Conservation (phyloP, 2,329 filamentous ascomycete species). For the Seiridium cupressi region DNA sequence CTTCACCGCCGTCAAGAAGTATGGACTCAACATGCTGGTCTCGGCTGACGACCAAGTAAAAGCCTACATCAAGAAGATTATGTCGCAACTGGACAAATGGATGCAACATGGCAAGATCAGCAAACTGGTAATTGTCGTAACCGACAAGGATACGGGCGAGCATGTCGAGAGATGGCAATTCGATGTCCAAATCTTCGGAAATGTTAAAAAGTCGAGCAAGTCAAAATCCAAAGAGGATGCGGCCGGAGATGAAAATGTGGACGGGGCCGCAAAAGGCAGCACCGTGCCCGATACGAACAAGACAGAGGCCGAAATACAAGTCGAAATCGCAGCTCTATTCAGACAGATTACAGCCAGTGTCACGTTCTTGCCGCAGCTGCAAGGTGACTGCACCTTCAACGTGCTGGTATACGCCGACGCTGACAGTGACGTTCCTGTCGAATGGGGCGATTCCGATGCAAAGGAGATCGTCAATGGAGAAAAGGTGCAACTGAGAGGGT, state of each 20-base stretch:
- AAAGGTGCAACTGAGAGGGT: constrained; percentile 91
- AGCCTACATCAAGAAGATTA: constrained; percentile 99
- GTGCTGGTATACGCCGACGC: constrained; percentile 97
- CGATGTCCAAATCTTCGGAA: constrained; percentile 56
- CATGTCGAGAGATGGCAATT: constrained; percentile 98
- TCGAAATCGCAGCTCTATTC: constrained; percentile 95
- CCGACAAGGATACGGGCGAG: constrained; percentile 94
- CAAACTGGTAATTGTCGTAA: constrained; percentile 94
- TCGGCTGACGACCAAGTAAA: constrained; percentile 97
- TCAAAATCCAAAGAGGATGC: constrained; percentile 54
- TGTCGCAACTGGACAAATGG: constrained; percentile 96
- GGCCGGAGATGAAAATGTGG: constrained; percentile 25
- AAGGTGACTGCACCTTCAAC: constrained; percentile 97
- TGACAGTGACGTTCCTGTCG: constrained; percentile 92
- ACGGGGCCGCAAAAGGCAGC: constrained; percentile 21
- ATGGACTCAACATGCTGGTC: constrained; percentile 98
- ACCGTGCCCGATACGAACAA: constrained; percentile 58
- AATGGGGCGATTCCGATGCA: constrained; percentile 98
- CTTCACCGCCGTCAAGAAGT: constrained; percentile 97
- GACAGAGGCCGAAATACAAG: constrained; percentile 89
- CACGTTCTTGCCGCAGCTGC: constrained; percentile 91
- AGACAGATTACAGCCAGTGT: constrained; percentile 97
- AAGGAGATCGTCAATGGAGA: constrained; percentile 95
- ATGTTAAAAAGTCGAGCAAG: constrained; percentile 26
- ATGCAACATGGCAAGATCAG: constrained; percentile 97